Evolutionary conservation across 2,329 filamentous ascomycete genomes (phyloP), one percentile per base, ranked within the genome.

Genomic region (Colletotrichum noveboracense): DNA sequence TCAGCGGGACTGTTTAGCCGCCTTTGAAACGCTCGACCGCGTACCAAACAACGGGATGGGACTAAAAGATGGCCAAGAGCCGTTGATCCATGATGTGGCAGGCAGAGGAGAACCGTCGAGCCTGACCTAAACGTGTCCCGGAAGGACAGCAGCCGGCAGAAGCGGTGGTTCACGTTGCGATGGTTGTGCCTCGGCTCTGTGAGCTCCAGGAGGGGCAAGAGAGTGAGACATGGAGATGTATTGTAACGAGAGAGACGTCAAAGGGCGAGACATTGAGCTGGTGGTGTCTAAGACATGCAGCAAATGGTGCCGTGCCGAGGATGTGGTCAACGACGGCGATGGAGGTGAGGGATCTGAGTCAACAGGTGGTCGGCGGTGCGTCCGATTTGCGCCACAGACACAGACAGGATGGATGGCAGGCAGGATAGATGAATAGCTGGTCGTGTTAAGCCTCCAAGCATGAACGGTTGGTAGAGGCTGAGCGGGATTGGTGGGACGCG

Each of bases 291-390:
- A 52, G 43, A 52, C 43, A 52, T 52, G 43, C 43, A 52, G 43
- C n/a, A 55, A 30, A 28, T 58, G 66, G 24, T 70, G 66, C 38
- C 43, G 52, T 74, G 71, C 73, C 69, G 56, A 67, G 62, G 62
- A 56, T 61, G 28, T 69, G 66, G 67, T 55, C 43, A 52, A 58
- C 24, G 55, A 58, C 48, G 60, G 55, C 66, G 73, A 67, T 56
- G 56, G 26, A 67, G 55, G 70, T 21, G 38, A 69, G 70, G 65
- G 70, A 73, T 73, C 62, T 75, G 70, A 73, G 73, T 72, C 70
- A 75, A 75, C 56, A 60, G 64, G 70, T 58, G 64, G 70, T 65
- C 43, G 73, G 56, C 38, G 73, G 70, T 68, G 70, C 70, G 64
- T 55, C 61, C 34, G 71, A 66, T 68, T 16, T 43, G 61, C 68